A percentile compares a stretch with the other conserved stretches of the same genome.
These are phyloP conservation scores for Butyriboletus loyo DNA, from an alignment of 768 basidiomycete genomes.

Conservation along the genomic window DNA sequence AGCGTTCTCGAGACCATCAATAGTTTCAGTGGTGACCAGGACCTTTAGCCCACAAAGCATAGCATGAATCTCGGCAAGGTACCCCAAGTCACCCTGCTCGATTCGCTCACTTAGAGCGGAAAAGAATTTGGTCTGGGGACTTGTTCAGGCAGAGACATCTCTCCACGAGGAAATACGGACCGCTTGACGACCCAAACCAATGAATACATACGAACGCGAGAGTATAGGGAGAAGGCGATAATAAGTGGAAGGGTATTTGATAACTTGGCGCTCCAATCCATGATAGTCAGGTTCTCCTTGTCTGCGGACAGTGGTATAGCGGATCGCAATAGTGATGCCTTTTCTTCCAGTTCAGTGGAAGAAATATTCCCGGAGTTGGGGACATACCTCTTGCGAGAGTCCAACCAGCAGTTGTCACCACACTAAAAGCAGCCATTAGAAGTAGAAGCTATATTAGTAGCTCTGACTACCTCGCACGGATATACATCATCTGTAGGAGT, in stretches of 20 bases:
- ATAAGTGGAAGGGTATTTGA: conserved; percentile 71
- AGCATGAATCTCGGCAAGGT: conserved; percentile 72
- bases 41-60: conserved; percentile 68
- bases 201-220: conserved; percentile 66
- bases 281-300: conserved; percentile 54
- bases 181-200: conserved; percentile 57
- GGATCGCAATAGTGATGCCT: conserved; percentile 55
- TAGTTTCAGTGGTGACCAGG: conserved; percentile 48
- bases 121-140: conserved; percentile 46
- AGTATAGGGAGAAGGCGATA: conserved; percentile 70
- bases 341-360: conserved; percentile 33
- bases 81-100: conserved; percentile 52
- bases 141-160: neutral
- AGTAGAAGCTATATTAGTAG: neutral
- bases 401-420: conserved; percentile 65
- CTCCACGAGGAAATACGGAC: conserved; percentile 34
- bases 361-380: neutral
- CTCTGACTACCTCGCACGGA: conserved; percentile 52
- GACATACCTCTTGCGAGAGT: conserved; percentile 57
- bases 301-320: conserved; percentile 69
- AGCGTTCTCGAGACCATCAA: conserved; percentile 61
- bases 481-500: conserved; percentile 61
- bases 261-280: conserved; percentile 63
- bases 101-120: conserved; percentile 47
- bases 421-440: conserved; percentile 36